phyloP scores from a whole-genome alignment of 2,329 filamentous ascomycete genomes.

The Chaetomiaceae sp. region DNA sequence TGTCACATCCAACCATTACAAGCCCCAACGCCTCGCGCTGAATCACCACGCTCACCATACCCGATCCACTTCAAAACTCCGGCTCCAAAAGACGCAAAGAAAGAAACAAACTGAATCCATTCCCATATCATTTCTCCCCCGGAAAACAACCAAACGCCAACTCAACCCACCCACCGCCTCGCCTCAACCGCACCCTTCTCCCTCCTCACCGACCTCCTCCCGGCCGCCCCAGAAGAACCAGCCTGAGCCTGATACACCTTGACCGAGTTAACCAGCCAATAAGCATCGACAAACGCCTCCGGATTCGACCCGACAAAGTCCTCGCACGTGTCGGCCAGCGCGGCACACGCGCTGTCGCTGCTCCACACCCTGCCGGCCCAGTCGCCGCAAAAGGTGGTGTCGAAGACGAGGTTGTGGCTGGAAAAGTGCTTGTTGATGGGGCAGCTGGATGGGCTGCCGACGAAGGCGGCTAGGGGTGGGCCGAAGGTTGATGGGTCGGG shows the following conservation, averaged over 20 bases:
- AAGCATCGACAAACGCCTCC: slow-evolving; percentile 64
- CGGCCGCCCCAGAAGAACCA: background rate
- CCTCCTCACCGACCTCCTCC: background rate
- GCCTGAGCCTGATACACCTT: slow-evolving; percentile 56
- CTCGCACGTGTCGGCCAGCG: slow-evolving; percentile 61
- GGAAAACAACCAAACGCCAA: background rate
- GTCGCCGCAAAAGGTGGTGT: slow-evolving; percentile 81
- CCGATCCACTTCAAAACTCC: background rate
- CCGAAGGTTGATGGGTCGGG: slow-evolving; percentile 69
- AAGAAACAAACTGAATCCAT: background rate
- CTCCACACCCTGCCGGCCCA: slow-evolving; percentile 75
- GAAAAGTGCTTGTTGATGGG: slow-evolving; percentile 67
- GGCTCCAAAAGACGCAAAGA: background rate
- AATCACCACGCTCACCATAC: background rate
- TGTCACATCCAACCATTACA: background rate
- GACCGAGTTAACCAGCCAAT: slow-evolving; percentile 71
- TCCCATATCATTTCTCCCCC: too few species aligned
- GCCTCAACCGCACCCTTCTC: background rate
- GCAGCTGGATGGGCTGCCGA: slow-evolving; percentile 57
- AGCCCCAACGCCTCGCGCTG: background rate
- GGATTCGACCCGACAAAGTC: slow-evolving; percentile 71
- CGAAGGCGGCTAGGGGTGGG: slow-evolving; percentile 63
- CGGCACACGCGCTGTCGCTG: slow-evolving; percentile 51
- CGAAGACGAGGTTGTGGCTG: slow-evolving; percentile 71
- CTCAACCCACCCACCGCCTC: background rate